Percentiles rank a stretch among this genome's conserved stretches.
Evolutionary conservation across 148 eudicot species (phyloP).

Genomic region (Vaccinium darrowii): DNA sequence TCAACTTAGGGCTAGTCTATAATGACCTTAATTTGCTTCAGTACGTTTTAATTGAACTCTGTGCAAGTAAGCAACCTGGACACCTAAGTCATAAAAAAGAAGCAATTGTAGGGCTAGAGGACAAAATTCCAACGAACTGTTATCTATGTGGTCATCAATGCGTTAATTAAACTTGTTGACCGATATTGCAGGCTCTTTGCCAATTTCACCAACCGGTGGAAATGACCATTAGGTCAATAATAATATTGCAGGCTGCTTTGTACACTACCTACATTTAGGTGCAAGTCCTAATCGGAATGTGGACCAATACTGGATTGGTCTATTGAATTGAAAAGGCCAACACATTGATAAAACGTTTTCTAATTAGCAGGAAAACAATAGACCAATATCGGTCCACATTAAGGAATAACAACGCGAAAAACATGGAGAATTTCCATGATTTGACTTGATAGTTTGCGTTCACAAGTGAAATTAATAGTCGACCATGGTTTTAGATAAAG

Average conservation of each 20-base stretch:
- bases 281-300: not conserved
- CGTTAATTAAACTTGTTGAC: not conserved
- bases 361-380: not conserved
- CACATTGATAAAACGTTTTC: not conserved
- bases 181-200: too few species aligned
- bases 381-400: not conserved
- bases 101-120: not conserved
- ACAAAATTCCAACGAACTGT: not conserved
- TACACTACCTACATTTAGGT: not conserved
- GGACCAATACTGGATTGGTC: not conserved
- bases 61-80: too few species aligned
- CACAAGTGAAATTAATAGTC: too few species aligned
- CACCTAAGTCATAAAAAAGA: too few species aligned
- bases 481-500: too few species aligned
- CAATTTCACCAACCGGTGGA: slow-evolving; percentile 9
- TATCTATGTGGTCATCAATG: not conserved
- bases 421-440: not conserved
- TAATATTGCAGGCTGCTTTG: too few species aligned
- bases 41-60: too few species aligned
- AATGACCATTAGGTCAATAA: not conserved
- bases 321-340: not conserved
- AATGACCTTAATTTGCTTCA: too few species aligned
- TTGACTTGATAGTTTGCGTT: not conserved
- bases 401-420: not conserved
- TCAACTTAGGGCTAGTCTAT: too few species aligned